Conservation (phyloP, 306 rosid species). For the Quercus rubra region DNA sequence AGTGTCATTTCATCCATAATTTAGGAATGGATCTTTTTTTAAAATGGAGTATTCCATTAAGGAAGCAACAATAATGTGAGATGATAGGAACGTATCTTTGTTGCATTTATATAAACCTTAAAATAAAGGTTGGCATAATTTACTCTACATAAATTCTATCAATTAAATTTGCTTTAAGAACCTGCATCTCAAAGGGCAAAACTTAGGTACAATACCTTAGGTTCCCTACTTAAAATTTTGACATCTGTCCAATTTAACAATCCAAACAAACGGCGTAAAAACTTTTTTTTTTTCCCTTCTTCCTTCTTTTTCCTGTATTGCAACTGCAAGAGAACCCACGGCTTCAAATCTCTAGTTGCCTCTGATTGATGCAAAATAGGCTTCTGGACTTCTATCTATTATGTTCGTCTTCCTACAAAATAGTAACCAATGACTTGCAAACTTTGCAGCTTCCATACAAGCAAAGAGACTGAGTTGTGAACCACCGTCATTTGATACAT, state of each 20-base stretch:
- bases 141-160: neutral
- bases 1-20: no score
- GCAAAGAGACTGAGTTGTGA: slow-evolving; percentile 42
- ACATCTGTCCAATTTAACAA: no score
- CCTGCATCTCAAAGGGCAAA: neutral
- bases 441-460: slow-evolving; percentile 39
- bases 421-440: slow-evolving; percentile 41
- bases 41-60: no score
- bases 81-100: no score
- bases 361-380: slow-evolving; percentile 8
- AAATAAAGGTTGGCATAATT: neutral
- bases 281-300: no score
- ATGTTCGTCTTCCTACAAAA: slow-evolving; percentile 31
- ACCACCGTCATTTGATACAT: slow-evolving; percentile 44
- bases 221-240: neutral
- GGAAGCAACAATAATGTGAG: no score
- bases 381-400: slow-evolving; percentile 28
- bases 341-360: no score
- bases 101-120: no score
- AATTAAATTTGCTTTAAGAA: neutral
- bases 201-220: neutral
- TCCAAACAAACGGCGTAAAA: no score
- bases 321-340: no score
- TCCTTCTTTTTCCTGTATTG: no score
- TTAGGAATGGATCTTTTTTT: no score